Evolutionary conservation across 202 grass and related monocot species (phyloP).

Genomic region (Eragrostis tef): DNA sequence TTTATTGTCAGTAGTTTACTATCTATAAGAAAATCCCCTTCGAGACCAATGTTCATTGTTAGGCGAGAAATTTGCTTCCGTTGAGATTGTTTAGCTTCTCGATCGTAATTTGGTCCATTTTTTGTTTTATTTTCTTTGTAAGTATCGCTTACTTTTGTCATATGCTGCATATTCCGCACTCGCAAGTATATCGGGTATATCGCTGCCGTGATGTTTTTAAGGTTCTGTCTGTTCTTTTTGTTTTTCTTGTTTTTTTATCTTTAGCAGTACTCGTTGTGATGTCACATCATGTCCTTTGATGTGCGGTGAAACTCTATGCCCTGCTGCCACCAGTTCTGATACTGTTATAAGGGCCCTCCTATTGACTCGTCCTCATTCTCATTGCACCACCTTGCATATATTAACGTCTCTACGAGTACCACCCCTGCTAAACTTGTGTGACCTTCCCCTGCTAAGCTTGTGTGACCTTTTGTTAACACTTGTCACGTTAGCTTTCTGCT

Average conservation of each 20-base stretch:
- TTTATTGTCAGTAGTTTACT: background rate
- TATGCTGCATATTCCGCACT: constrained; percentile 32
- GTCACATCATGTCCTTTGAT: constrained; percentile 53
- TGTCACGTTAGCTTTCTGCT: constrained; percentile 5
- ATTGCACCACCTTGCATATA: constrained; percentile 31
- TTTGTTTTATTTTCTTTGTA: background rate
- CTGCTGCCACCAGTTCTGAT: constrained; percentile 34
- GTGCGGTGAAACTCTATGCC: constrained; percentile 36
- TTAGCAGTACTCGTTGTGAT: constrained; percentile 18
- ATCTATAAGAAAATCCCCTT: background rate
- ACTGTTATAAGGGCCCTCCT: constrained; percentile 47
- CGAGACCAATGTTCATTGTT: background rate
- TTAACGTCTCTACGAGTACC: constrained; percentile 29
- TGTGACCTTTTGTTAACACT: constrained; percentile 9
- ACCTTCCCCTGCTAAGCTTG: no score
- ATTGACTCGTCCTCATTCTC: constrained; percentile 45
- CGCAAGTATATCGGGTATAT: background rate
- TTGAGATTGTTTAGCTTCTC: no score
- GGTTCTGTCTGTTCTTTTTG: constrained; percentile 19
- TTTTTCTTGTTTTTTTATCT: constrained; percentile 10
- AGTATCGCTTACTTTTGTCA: constrained; percentile 15
- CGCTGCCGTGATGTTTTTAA: background rate
- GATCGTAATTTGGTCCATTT: constrained; percentile 7
- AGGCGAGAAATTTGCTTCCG: background rate
- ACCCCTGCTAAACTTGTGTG: no score